phyloP scores from a whole-genome alignment of 768 basidiomycete species.

The Clavulina sp. region DNA sequence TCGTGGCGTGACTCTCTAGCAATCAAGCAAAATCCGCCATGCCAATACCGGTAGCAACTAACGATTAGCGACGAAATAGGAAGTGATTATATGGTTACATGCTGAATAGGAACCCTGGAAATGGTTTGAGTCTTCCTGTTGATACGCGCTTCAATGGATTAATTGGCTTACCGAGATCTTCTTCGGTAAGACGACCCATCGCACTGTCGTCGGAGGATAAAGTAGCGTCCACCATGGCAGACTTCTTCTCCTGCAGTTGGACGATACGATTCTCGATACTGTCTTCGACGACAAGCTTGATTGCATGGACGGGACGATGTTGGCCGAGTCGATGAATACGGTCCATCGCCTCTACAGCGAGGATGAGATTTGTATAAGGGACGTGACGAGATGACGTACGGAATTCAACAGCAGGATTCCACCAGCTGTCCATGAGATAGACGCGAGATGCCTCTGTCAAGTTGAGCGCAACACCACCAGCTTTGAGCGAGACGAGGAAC shows the following conservation, averaged over 20 bases:
- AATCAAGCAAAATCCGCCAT: too few species aligned
- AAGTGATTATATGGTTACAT: too few species aligned
- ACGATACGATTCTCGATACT: slow-evolving; percentile 92
- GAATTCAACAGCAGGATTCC: slow-evolving; percentile 90
- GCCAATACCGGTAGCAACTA: too few species aligned
- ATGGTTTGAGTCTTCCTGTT: too few species aligned
- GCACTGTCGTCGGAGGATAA: slow-evolving; percentile 67
- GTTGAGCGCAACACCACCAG: slow-evolving; percentile 85
- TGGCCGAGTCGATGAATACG: slow-evolving; percentile 95
- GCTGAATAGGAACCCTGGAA: too few species aligned
- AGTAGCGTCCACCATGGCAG: slow-evolving; percentile 85
- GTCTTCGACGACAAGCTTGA: slow-evolving; percentile 89
- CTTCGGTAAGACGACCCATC: slow-evolving; percentile 85
- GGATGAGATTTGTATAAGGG: neutral
- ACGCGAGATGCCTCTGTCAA: slow-evolving; percentile 83
- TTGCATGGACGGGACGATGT: slow-evolving; percentile 78
- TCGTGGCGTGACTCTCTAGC: too few species aligned
- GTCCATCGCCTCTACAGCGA: slow-evolving; percentile 73
- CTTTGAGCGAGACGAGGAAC: slow-evolving; percentile 88
- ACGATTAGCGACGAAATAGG: too few species aligned
- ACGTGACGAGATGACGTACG: slow-evolving; percentile 31
- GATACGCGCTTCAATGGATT: too few species aligned
- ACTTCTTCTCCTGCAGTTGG: slow-evolving; percentile 94
- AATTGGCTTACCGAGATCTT: slow-evolving; percentile 24
- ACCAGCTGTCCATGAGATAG: slow-evolving; percentile 96